A percentile compares a stretch with the other conserved stretches of the same genome.
These are phyloP conservation scores for Apophysomyces variabilis DNA, from an alignment of 371 early-diverging fungal species.

Conservation along the genomic window DNA sequence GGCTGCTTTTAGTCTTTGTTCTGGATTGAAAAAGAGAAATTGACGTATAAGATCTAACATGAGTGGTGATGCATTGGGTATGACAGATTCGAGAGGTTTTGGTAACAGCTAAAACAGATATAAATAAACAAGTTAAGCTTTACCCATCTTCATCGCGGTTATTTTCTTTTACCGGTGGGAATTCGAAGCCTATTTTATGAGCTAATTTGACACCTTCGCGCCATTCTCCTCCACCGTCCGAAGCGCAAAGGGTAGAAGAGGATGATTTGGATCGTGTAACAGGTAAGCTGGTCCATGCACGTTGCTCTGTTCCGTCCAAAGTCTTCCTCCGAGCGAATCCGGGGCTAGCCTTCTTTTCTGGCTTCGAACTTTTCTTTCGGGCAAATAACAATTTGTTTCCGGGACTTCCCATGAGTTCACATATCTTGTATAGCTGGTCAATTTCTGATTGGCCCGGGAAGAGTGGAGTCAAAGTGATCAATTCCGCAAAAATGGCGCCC, in stretches of 20 bases:
- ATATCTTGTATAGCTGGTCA: conserved; percentile 84
- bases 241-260: conserved; percentile 2
- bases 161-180: conserved; percentile 51
- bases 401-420: conserved; percentile 66
- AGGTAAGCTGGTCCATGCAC: conserved; percentile 4
- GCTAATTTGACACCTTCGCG: conserved; percentile 69
- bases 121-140: background rate
- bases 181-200: conserved; percentile 66
- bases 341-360: conserved; percentile 23
- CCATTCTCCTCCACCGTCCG: conserved; percentile 67
- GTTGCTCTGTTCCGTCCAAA: conserved; percentile 8
- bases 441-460: conserved; percentile 94
- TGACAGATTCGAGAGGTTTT: conserved; percentile 8
- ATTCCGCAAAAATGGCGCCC: conserved; percentile 92
- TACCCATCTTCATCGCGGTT: background rate
- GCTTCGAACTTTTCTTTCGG: conserved; percentile 18
- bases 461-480: conserved; percentile 82
- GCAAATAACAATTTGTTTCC: conserved; percentile 8
- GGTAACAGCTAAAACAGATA: background rate
- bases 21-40: conserved; percentile 27
- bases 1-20: conserved; percentile 20
- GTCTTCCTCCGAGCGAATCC: conserved; percentile 21
- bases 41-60: conserved; percentile 29
- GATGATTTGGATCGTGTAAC: conserved; percentile 14
- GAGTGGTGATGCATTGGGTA: conserved; percentile 26